Percentiles rank a stretch among this genome's conserved stretches.
Evolutionary conservation across 768 basidiomycete genomes (phyloP).

Genomic region (Lentinula raphanica): DNA sequence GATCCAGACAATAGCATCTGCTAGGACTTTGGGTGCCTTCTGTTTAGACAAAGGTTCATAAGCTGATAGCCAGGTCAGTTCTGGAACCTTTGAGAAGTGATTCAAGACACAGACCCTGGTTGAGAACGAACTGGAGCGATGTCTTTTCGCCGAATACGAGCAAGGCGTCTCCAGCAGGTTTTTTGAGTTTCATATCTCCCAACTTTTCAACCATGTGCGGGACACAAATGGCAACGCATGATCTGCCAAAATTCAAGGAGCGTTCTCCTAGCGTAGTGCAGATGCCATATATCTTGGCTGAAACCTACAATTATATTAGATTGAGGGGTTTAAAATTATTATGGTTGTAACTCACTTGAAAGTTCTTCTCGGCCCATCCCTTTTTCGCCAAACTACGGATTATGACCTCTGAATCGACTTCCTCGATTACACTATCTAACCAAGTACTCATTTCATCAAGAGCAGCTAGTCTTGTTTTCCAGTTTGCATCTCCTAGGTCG

Average conservation of each 20-base stretch:
- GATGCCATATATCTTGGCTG: conserved; percentile 80
- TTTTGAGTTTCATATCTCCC: conserved; percentile 95
- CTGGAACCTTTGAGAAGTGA: background rate
- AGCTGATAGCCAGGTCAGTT: conserved; percentile 37
- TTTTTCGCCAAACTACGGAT: conserved; percentile 86
- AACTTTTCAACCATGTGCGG: conserved; percentile 88
- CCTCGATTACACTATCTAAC: conserved; percentile 63
- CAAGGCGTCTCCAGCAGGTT: conserved; percentile 89
- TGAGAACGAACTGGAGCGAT: conserved; percentile 89
- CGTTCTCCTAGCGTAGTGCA: conserved; percentile 67
- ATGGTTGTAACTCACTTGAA: conserved; percentile 59
- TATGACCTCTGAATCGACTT: conserved; percentile 82
- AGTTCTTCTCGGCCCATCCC: conserved; percentile 98
- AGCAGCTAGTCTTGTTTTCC: conserved; percentile 88
- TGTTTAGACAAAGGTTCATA: conserved; percentile 93
- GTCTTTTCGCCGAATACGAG: conserved; percentile 83
- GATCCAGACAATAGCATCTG: conserved; percentile 87
- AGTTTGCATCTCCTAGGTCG: conserved; percentile 81
- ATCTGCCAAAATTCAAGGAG: conserved; percentile 79
- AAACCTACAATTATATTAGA: conserved; percentile 53
- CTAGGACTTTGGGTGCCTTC: conserved; percentile 95
- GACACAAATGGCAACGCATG: conserved; percentile 77
- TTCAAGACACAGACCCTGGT: conserved; percentile 62
- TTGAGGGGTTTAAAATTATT: background rate
- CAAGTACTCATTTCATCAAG: conserved; percentile 82